Conservation (phyloP, 805 yeast species). For the Monosporozyma aquatica region DNA sequence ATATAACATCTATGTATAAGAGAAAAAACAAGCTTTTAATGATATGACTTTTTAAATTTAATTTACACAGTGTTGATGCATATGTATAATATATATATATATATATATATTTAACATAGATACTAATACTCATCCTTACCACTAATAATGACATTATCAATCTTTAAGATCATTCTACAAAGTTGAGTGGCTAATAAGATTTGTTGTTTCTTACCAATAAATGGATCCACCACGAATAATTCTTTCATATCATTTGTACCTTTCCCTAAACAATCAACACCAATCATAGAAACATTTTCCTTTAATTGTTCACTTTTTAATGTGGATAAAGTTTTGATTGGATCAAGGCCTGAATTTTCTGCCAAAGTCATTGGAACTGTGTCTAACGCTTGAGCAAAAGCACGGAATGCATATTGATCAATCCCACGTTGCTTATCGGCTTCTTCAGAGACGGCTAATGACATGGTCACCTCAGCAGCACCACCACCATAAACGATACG, state of each 20-base stretch:
- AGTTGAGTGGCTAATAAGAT: constrained; percentile 90
- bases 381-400: constrained; percentile 86
- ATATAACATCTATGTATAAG: too few relatives aligned
- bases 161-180: constrained; percentile 94
- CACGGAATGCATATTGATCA: constrained; percentile 96
- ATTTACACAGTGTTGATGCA: not conserved
- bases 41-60: not conserved
- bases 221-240: constrained; percentile 90
- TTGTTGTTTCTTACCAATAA: constrained; percentile 96
- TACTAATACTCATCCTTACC: constrained; percentile 63
- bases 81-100: too few relatives aligned
- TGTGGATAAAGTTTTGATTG: constrained; percentile 79
- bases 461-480: constrained; percentile 91
- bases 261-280: constrained; percentile 88
- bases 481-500: constrained; percentile 99
- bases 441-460: constrained; percentile 80
- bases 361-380: constrained; percentile 90
- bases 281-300: constrained; percentile 61
- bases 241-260: constrained; percentile 91
- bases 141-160: constrained; percentile 89
- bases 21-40: too few relatives aligned
- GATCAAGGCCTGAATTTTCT: constrained; percentile 91
- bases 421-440: constrained; percentile 92
- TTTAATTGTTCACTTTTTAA: constrained; percentile 79
- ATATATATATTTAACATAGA: not conserved